Evolutionary conservation across 306 rosid genomes (phyloP).

Genomic region (Inga laurina): DNA sequence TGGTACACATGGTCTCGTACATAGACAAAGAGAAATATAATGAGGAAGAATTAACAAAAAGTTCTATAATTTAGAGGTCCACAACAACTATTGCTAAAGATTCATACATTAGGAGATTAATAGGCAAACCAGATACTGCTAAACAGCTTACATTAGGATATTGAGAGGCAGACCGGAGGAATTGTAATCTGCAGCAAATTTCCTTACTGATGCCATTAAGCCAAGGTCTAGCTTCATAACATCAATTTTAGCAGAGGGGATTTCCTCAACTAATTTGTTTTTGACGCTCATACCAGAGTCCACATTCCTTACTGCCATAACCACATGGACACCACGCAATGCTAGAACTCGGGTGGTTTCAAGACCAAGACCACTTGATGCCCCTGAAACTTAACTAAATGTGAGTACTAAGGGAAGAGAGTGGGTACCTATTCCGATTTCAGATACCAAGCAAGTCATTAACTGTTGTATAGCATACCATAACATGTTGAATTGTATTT

Average conservation of each 20-base stretch:
- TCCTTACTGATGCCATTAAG: constrained; percentile 74
- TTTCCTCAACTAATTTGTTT: constrained; percentile 51
- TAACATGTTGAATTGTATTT: neutral
- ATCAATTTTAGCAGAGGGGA: constrained; percentile 60
- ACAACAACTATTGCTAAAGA: neutral
- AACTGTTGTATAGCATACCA: neutral
- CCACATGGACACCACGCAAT: constrained; percentile 71
- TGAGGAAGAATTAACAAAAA: neutral
- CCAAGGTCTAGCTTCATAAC: constrained; percentile 77
- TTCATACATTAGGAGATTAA: constrained; percentile 70
- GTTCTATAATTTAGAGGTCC: neutral
- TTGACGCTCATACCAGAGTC: constrained; percentile 50
- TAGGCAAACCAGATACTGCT: constrained; percentile 52
- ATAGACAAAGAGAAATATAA: neutral
- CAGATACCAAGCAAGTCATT: neutral
- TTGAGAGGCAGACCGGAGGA: constrained; percentile 72
- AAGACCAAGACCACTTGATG: constrained; percentile 81
- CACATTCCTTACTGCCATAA: constrained; percentile 82
- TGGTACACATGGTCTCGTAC: neutral
- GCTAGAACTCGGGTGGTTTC: constrained; percentile 78
- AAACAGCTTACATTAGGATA: constrained; percentile 63
- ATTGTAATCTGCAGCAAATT: constrained; percentile 61
- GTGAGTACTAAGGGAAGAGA: neutral
- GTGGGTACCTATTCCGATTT: neutral
- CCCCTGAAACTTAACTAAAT: constrained; percentile 54